A percentile compares a stretch with the other conserved stretches of the same genome.
phyloP scores from a whole-genome alignment of 2,329 filamentous ascomycete species.

The Pestalotiopsis sp. region DNA sequence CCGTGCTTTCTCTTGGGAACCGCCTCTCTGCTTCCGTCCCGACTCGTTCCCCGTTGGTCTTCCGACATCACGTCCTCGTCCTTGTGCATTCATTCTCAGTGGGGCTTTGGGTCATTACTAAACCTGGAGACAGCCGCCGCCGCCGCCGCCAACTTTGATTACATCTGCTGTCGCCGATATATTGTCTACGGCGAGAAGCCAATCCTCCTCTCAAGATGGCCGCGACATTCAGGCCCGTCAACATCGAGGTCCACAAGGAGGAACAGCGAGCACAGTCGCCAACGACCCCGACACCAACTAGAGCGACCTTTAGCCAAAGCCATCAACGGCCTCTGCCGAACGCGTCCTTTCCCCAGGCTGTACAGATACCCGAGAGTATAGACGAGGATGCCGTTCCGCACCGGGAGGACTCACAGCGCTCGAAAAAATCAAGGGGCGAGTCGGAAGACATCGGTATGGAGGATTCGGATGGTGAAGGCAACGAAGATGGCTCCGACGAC shows the following conservation, averaged over 20 bases:
- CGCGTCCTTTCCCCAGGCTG: conserved; percentile 52
- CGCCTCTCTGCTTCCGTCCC: conserved; percentile 12
- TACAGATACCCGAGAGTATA: conserved; percentile 48
- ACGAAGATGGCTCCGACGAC: conserved; percentile 64
- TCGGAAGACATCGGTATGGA: conserved; percentile 77
- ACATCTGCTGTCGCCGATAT: neutral
- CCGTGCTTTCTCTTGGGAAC: conserved; percentile 11
- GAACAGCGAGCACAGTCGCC: conserved; percentile 28
- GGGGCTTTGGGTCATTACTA: conserved; percentile 1
- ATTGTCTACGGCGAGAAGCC: neutral
- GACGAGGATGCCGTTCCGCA: conserved; percentile 44
- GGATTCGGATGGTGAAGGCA: conserved; percentile 68
- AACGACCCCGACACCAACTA: conserved; percentile 61
- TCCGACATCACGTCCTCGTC: conserved; percentile 15
- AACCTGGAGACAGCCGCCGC: neutral
- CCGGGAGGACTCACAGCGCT: conserved; percentile 61
- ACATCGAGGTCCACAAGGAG: conserved; percentile 33
- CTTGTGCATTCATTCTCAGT: neutral
- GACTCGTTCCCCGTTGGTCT: conserved; percentile 17
- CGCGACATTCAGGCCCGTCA: conserved; percentile 50
- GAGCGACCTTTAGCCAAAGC: conserved; percentile 48
- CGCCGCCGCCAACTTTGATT: neutral
- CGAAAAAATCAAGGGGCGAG: conserved; percentile 57
- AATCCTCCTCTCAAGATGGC: conserved; percentile 39
- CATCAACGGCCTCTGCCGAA: conserved; percentile 55